Evolutionary conservation across 495 filamentous ascomycete species (phyloP).

Genomic region (Geopyxis carbonaria): DNA sequence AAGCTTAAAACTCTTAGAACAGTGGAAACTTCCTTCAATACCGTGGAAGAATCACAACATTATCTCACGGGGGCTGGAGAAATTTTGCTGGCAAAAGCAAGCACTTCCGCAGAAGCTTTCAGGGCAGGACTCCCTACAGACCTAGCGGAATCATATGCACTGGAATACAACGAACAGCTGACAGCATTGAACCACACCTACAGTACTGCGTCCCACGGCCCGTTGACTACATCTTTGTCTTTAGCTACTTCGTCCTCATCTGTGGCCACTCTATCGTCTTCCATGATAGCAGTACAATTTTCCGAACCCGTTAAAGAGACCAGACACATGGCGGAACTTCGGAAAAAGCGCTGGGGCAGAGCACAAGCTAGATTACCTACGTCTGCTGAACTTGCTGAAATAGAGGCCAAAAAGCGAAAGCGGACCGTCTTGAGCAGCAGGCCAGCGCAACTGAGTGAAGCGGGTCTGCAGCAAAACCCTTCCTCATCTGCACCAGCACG

Average conservation of each 20-base stretch:
- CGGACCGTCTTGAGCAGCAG: too few relatives aligned
- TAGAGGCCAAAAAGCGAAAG: background rate
- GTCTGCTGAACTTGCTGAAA: background rate
- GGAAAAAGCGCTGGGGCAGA: background rate
- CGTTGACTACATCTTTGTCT: too few relatives aligned
- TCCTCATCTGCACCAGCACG: background rate
- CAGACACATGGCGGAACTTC: background rate
- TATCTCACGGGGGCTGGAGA: background rate
- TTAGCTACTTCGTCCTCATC: too few relatives aligned
- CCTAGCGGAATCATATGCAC: background rate
- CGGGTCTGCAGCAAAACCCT: background rate
- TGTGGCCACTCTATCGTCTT: too few relatives aligned
- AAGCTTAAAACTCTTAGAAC: too few relatives aligned
- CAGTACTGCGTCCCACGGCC: too few relatives aligned
- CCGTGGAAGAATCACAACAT: background rate
- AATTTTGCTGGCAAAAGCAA: background rate
- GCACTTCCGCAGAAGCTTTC: background rate
- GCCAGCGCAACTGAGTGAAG: too few relatives aligned
- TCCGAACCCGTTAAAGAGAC: background rate
- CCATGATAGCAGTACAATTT: too few relatives aligned
- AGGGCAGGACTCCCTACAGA: background rate
- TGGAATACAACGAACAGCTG: background rate
- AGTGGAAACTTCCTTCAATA: background rate
- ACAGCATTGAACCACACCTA: too few relatives aligned
- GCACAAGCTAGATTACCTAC: background rate